Evolutionary conservation across 352 stramenopile species (phyloP).

Genomic region (Phytophthora pinifolia): DNA sequence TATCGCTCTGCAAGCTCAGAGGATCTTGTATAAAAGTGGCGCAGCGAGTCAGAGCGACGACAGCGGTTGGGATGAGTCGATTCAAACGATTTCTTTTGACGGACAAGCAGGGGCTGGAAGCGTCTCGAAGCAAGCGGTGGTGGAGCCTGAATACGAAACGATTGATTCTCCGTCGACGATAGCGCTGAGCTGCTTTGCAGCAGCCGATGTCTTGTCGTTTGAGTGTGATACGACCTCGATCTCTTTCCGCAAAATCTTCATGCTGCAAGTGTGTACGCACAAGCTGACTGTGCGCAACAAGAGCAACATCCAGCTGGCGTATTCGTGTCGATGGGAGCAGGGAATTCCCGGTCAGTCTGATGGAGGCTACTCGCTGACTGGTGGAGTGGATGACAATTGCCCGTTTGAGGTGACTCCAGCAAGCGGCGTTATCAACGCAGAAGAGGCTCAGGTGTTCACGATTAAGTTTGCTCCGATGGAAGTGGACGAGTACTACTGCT

Average conservation of each 20-base stretch:
- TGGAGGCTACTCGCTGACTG: slow-evolving; percentile 2
- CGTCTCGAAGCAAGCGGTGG: slow-evolving; percentile 22
- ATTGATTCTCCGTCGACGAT: slow-evolving; percentile 39
- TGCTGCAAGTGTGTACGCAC: slow-evolving; percentile 84
- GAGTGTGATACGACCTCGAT: slow-evolving; percentile 63
- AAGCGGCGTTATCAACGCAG: slow-evolving; percentile 52
- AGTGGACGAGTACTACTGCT: slow-evolving; percentile 87
- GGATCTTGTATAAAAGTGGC: slow-evolving; percentile 50
- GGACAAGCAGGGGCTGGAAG: slow-evolving; percentile 9
- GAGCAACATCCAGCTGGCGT: slow-evolving; percentile 67
- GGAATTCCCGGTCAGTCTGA: slow-evolving; percentile 13
- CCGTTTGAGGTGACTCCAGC: slow-evolving; percentile 88
- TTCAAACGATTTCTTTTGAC: slow-evolving; percentile 63
- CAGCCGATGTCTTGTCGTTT: slow-evolving; percentile 59
- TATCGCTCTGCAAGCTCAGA: slow-evolving; percentile 46
- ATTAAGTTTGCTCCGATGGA: slow-evolving; percentile 91
- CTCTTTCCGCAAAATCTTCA: slow-evolving; percentile 82
- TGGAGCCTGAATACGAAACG: slow-evolving; percentile 52
- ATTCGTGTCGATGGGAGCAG: slow-evolving; percentile 57
- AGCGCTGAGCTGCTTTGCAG: slow-evolving; percentile 62
- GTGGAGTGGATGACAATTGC: slow-evolving; percentile 52
- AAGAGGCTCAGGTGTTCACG: slow-evolving; percentile 69
- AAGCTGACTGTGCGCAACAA: slow-evolving; percentile 69
- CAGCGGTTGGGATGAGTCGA: slow-evolving; percentile 80
- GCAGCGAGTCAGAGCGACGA: slow-evolving; percentile 17